Base-by-base conservation (phyloP, 306 rosid species). In the Dryas drummondii region DNA sequence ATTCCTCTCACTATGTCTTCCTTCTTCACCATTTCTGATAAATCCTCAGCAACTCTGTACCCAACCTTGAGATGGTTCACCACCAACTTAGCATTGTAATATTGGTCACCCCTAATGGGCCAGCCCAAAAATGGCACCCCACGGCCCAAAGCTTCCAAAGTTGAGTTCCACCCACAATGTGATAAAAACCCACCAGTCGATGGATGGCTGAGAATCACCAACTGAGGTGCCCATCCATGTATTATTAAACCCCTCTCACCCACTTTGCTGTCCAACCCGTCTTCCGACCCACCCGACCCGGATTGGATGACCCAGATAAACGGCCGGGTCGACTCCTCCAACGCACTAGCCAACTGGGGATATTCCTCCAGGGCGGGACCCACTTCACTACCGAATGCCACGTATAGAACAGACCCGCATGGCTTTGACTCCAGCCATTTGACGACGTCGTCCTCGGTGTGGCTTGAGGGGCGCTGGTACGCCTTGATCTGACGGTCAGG, bases 111-210 rank as follows among this genome's bases (percentile, higher is more conserved):
- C 6, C 79, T 50, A 4, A 74, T 37, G 15, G 83, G 80, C 83
- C 83, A 80, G 5, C 67, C 76, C 55, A 80, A 52, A n/a, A 80
- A n/a, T 14, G 83, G 76, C 26, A 80, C 80, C 44, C 83, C 83
- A 9, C 32, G 54, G 13, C 70, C 70, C n/a, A 77, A 15, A 4
- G 76, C 76, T 27, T 79, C 82, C 12, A 51, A 9, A 0, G 78
- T 65, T 0, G 81, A 78, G 62, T 77, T 77, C 81, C 81, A 77
- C 4, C 81, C 75, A 42, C 76, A 77, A 8, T 77, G 76, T 5
- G 82, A 73, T 19, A 73, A 42, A 40, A 79, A 79, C 41, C 78
- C 82, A 8, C 78, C 82, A 5, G 73, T 65, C 11, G 82, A 79
- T 1, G 13, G 19, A 22, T 79, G 82, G 74, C 74, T 50, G 69